Conservation (phyloP, 768 basidiomycete species). For the Austroboletus festivus region DNA sequence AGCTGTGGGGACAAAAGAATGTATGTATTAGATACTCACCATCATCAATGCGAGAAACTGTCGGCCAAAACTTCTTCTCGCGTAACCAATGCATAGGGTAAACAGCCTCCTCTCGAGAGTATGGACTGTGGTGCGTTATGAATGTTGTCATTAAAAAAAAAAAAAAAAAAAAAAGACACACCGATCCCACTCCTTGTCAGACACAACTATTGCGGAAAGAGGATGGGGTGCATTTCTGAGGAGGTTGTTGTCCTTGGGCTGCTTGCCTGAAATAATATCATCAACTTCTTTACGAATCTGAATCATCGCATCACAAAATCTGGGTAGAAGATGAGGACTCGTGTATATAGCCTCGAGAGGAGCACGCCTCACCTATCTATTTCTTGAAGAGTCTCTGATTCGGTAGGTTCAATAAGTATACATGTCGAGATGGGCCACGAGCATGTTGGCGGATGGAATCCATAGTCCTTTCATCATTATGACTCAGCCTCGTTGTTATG, state of each 20-base stretch:
- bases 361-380: constrained; percentile 63
- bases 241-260: constrained; percentile 88
- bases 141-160: constrained; percentile 1
- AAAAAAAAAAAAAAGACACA: constrained; percentile 31
- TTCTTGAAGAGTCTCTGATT: constrained; percentile 91
- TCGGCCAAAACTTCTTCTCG: constrained; percentile 96
- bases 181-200: constrained; percentile 86
- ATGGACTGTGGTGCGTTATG: constrained; percentile 55
- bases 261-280: constrained; percentile 81
- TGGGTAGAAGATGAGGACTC: constrained; percentile 23
- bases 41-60: constrained; percentile 89
- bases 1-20: neutral
- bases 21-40: constrained; percentile 47
- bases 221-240: constrained; percentile 95
- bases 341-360: neutral
- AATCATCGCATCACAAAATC: constrained; percentile 99
- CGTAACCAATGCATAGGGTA: constrained; percentile 82
- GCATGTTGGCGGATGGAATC: constrained; percentile 96
- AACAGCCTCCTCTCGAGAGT: constrained; percentile 85
- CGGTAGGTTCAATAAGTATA: constrained; percentile 97
- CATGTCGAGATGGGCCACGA: constrained; percentile 98
- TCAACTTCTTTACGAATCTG: constrained; percentile 90
- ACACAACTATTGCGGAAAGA: constrained; percentile 62
- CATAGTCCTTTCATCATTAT: constrained; percentile 59
- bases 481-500: neutral